phyloP scores from a whole-genome alignment of 2,329 filamentous ascomycete species.

The Grosmannia clavigera region DNA sequence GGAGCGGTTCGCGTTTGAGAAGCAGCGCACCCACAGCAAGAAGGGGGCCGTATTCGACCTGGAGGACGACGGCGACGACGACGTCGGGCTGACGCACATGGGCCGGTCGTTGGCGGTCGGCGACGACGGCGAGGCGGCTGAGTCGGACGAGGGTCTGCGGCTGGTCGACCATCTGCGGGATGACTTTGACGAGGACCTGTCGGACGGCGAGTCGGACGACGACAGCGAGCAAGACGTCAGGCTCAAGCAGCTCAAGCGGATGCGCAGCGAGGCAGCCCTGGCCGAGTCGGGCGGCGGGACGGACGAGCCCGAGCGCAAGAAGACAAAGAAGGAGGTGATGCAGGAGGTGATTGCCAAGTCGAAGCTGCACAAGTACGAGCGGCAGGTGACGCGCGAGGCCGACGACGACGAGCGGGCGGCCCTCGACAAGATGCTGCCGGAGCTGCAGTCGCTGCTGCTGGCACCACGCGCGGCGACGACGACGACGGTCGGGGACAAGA shows the following conservation, averaged over 20 bases:
- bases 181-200: conserved; percentile 44
- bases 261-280: conserved; percentile 30
- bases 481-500: conserved; percentile 15
- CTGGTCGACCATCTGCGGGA: conserved; percentile 31
- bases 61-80: conserved; percentile 65
- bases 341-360: conserved; percentile 96
- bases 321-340: conserved; percentile 94
- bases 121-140: conserved; percentile 20
- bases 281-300: conserved; percentile 32
- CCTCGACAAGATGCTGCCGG: conserved; percentile 70
- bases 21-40: conserved; percentile 58
- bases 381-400: conserved; percentile 83
- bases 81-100: conserved; percentile 65
- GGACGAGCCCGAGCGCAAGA: conserved; percentile 68
- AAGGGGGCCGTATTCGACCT: conserved; percentile 78
- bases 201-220: conserved; percentile 31
- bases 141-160: conserved; percentile 22
- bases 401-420: conserved; percentile 79
- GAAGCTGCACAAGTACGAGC: conserved; percentile 87
- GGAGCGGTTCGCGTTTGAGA: conserved; percentile 81
- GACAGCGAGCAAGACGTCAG: conserved; percentile 49
- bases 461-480: conserved; percentile 23
- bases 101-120: conserved; percentile 62
- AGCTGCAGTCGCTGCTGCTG: conserved; percentile 61
- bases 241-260: conserved; percentile 41